These are phyloP conservation scores for Saksenaea oblongispora DNA, from an alignment of 371 early-diverging fungal genomes.

Conservation along the genomic window DNA sequence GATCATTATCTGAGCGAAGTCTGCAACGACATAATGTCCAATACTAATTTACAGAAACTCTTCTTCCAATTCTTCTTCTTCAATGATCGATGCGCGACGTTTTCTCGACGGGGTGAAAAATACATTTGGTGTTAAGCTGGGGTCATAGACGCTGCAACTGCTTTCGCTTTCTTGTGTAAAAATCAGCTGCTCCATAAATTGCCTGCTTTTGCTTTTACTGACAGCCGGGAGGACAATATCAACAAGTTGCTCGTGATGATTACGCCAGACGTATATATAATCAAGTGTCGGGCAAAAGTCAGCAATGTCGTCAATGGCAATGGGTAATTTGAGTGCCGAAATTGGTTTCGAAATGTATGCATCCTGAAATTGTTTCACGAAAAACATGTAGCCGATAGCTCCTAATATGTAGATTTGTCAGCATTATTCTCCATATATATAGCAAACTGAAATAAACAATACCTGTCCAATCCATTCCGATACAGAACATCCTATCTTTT, in stretches of 20 bases:
- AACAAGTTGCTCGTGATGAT: conserved; percentile 7
- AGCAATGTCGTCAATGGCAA: not conserved
- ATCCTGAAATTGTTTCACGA: not conserved
- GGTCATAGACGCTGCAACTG: not conserved
- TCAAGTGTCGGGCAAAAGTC: not conserved
- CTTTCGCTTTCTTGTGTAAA: not conserved
- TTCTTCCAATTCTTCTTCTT: too few species aligned
- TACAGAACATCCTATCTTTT: not conserved
- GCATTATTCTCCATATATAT: not conserved
- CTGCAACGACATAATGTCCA: too few species aligned
- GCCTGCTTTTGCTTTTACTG: not conserved
- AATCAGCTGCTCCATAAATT: not conserved
- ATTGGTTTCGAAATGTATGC: conserved; percentile 1
- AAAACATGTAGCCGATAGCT: conserved; percentile 2
- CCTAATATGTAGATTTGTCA: not conserved
- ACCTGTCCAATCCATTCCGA: conserved; percentile 11
- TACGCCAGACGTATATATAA: conserved; percentile 3
- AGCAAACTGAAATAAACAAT: not conserved
- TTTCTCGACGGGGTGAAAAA: not conserved
- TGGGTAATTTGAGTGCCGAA: not conserved
- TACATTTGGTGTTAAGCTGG: not conserved
- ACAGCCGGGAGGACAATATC: not conserved
- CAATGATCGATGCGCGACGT: not conserved
- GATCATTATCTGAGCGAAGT: too few species aligned
- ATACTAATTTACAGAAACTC: too few species aligned